A percentile compares a stretch with the other conserved stretches of the same genome.
These are phyloP conservation scores for Monosporozyma aerobia DNA, from an alignment of 805 yeast genomes.

Conservation along the genomic window DNA sequence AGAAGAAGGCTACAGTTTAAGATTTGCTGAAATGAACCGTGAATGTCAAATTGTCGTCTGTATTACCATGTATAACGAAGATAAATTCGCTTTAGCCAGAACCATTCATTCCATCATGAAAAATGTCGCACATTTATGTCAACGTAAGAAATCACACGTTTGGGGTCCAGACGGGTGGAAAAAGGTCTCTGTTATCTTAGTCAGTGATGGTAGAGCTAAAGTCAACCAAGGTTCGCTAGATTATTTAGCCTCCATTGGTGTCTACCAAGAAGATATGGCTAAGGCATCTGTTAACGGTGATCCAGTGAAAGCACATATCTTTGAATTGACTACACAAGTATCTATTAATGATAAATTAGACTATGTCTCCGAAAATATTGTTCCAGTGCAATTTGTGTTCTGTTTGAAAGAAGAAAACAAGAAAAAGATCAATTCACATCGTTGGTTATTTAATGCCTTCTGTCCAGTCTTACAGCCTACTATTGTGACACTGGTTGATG, in stretches of 20 bases:
- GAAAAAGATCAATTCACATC: constrained; percentile 91
- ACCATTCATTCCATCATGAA: constrained; percentile 92
- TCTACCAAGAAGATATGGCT: constrained; percentile 95
- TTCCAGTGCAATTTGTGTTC: constrained; percentile 89
- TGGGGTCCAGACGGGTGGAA: constrained; percentile 99
- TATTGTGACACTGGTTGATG: constrained; percentile 82
- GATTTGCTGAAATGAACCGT: constrained; percentile 79
- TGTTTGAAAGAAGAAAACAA: constrained; percentile 88
- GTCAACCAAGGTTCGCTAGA: constrained; percentile 79
- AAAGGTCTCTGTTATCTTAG: constrained; percentile 82
- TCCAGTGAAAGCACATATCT: constrained; percentile 85
- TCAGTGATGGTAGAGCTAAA: constrained; percentile 91
- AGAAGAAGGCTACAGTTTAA: constrained; percentile 69
- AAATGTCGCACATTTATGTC: constrained; percentile 79
- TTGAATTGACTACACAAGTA: constrained; percentile 93
- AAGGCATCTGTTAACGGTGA: constrained; percentile 87
- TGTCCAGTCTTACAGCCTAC: constrained; percentile 90
- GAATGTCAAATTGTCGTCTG: constrained; percentile 89
- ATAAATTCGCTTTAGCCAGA: constrained; percentile 79
- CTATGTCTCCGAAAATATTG: constrained; percentile 82
- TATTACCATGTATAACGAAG: constrained; percentile 96
- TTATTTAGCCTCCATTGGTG: constrained; percentile 87
- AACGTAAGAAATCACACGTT: constrained; percentile 67
- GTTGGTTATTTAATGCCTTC: constrained; percentile 94
- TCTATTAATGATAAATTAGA: constrained; percentile 83